Conservation (phyloP, 352 stramenopile genomes). For the Pelagophyceae sp. region DNA sequence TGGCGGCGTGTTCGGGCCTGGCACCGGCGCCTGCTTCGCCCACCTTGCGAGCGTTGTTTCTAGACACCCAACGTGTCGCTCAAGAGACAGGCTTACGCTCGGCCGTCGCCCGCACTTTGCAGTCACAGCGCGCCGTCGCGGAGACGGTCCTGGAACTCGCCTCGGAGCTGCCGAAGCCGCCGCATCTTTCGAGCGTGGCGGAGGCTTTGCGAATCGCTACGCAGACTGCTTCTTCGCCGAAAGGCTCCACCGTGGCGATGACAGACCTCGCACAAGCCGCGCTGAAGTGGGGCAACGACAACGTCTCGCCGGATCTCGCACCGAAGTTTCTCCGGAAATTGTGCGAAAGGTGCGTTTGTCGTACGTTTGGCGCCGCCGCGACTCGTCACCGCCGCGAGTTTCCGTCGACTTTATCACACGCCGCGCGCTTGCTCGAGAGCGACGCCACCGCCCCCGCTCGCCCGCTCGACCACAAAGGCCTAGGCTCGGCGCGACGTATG, state of each 20-base stretch:
- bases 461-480: too few relatives aligned
- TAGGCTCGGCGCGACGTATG: slow-evolving; percentile 37
- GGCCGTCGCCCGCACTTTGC: neutral
- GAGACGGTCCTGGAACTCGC: slow-evolving; percentile 2
- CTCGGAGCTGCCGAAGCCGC: neutral
- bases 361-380: too few relatives aligned
- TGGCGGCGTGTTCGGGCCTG: neutral
- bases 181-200: neutral
- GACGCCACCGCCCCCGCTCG: too few relatives aligned
- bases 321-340: neutral
- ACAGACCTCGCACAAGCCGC: neutral
- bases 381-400: too few relatives aligned
- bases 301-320: slow-evolving; percentile 7
- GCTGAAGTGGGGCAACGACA: neutral
- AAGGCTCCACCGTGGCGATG: neutral
- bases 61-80: neutral
- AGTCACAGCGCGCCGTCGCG: slow-evolving; percentile 2
- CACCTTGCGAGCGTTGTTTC: neutral
- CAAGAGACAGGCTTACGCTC: slow-evolving; percentile 4
- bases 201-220: neutral
- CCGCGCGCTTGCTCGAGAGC: too few relatives aligned
- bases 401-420: too few relatives aligned
- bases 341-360: too few relatives aligned
- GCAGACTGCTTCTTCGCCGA: neutral
- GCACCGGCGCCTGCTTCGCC: neutral